A percentile compares a stretch with the other conserved stretches of the same genome.
phyloP scores from a whole-genome alignment of 2,329 filamentous ascomycete genomes.

The Grosmannia serpens region DNA sequence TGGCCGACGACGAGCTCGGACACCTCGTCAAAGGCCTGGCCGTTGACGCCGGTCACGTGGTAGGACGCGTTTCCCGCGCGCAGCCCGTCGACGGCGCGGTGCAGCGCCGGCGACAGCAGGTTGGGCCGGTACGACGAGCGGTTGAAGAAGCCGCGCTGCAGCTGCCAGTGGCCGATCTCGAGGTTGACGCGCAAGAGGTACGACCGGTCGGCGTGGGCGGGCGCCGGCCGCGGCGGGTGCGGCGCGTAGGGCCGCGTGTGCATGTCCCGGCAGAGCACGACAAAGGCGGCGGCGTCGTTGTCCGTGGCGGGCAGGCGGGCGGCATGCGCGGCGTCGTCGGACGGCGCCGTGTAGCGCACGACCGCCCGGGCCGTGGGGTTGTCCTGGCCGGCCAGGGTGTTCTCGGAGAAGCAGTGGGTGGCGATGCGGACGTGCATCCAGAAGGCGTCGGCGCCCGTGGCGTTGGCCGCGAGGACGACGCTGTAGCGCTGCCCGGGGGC shows the following conservation, averaged over 20 bases:
- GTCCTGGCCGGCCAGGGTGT: constrained; percentile 29
- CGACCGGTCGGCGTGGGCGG: constrained; percentile 34
- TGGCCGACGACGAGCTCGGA: constrained; percentile 52
- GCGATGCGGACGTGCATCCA: constrained; percentile 55
- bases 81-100: constrained; percentile 36
- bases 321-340: not conserved
- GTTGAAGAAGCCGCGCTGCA: constrained; percentile 49
- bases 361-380: constrained; percentile 35
- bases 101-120: constrained; percentile 34
- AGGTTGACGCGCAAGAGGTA: constrained; percentile 47
- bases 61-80: constrained; percentile 31
- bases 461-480: constrained; percentile 50
- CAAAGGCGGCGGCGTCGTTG: constrained; percentile 20
- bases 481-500: constrained; percentile 63
- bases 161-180: constrained; percentile 45
- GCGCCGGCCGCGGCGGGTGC: constrained; percentile 28
- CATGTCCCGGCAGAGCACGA: constrained; percentile 38
- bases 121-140: constrained; percentile 39
- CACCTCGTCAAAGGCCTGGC: constrained; percentile 29
- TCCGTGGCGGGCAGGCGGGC: constrained; percentile 20
- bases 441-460: constrained; percentile 38
- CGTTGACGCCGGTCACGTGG: constrained; percentile 38
- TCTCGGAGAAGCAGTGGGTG: constrained; percentile 45
- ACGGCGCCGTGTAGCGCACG: constrained; percentile 28
- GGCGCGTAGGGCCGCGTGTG: constrained; percentile 33